phyloP scores from a whole-genome alignment of 2,329 filamentous ascomycete genomes.

The Calonectria hawksworthii region DNA sequence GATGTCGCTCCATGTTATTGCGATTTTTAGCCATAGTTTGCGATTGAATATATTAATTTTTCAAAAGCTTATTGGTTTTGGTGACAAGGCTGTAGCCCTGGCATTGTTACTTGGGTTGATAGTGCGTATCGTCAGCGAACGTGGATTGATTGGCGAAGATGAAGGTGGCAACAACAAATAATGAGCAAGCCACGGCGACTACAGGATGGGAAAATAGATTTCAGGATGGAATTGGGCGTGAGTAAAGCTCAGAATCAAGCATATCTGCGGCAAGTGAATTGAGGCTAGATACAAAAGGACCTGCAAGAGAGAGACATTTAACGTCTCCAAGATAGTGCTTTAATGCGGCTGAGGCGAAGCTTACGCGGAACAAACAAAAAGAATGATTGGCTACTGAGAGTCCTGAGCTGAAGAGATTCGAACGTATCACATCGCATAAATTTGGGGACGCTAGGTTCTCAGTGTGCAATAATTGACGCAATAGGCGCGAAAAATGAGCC shows the following conservation, averaged over 20 bases:
- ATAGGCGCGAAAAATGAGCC: neutral
- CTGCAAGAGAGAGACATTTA: neutral
- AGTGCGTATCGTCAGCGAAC: neutral
- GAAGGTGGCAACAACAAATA: neutral
- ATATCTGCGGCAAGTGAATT: neutral
- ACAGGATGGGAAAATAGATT: neutral
- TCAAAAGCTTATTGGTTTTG: neutral
- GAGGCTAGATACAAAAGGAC: neutral
- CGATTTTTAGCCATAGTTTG: neutral
- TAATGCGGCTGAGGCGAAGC: neutral
- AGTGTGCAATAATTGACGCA: neutral
- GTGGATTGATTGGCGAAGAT: neutral
- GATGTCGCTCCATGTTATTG: too few relatives aligned
- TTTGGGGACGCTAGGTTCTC: neutral
- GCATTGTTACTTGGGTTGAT: neutral
- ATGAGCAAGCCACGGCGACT: neutral
- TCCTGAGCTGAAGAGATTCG: neutral
- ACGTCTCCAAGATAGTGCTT: neutral
- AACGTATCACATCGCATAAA: neutral
- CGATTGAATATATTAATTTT: neutral
- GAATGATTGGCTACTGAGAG: too few relatives aligned
- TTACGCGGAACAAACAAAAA: neutral
- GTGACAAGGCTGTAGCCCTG: neutral
- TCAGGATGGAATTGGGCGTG: neutral
- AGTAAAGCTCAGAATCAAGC: neutral